A percentile compares a stretch with the other conserved stretches of the same genome.
phyloP scores from a whole-genome alignment of 148 eudicot genomes.

The Chenopodium suecicum region DNA sequence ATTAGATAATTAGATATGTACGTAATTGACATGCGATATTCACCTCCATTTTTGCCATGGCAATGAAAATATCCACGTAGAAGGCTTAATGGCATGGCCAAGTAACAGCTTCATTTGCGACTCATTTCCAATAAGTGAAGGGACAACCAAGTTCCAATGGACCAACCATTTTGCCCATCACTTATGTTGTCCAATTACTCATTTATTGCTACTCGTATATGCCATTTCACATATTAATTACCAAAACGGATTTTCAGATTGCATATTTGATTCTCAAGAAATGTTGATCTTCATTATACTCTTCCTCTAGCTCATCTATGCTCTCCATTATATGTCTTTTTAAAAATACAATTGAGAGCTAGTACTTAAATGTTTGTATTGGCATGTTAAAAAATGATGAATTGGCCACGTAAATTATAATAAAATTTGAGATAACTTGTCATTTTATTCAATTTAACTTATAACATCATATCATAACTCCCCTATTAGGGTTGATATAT shows the following conservation, averaged over 20 bases:
- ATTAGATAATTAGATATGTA: background rate
- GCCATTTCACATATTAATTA: background rate
- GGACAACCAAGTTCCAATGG: constrained; percentile 12
- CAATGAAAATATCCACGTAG: constrained; percentile 4
- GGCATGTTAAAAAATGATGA: too few relatives aligned
- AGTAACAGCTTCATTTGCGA: background rate
- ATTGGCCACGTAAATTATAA: too few relatives aligned
- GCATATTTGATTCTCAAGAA: background rate
- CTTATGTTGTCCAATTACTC: background rate
- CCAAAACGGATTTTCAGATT: too few relatives aligned
- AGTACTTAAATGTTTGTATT: too few relatives aligned
- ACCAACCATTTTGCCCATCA: background rate
- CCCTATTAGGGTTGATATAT: too few relatives aligned
- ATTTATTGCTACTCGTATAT: background rate
- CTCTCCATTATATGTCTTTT: too few relatives aligned
- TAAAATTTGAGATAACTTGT: too few relatives aligned
- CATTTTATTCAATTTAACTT: too few relatives aligned
- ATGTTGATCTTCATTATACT: background rate
- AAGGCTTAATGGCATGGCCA: background rate
- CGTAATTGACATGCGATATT: background rate
- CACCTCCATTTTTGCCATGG: background rate
- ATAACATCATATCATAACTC: too few relatives aligned
- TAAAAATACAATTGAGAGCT: too few relatives aligned
- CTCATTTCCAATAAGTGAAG: background rate
- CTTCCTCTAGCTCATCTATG: background rate